Evolutionary conservation across 768 basidiomycete species (phyloP).

Genomic region (Boletus subparvulus): DNA sequence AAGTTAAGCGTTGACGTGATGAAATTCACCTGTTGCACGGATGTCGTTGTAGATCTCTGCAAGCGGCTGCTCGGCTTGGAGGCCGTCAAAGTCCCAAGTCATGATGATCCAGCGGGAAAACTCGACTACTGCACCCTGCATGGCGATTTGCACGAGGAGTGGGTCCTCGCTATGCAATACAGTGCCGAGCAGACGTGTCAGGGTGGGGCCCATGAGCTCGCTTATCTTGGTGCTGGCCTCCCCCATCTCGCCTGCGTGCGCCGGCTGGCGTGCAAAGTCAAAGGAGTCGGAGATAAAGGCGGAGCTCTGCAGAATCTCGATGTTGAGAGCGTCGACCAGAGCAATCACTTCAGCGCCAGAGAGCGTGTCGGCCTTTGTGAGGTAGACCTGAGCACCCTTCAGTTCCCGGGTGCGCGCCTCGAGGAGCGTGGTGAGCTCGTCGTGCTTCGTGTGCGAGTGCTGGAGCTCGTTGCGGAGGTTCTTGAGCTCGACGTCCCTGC

Average conservation of each 20-base stretch:
- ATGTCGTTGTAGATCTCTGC: slow-evolving; percentile 40
- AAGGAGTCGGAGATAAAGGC: slow-evolving; percentile 45
- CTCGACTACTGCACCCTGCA: slow-evolving; percentile 34
- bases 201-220: slow-evolving; percentile 32
- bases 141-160: slow-evolving; percentile 41
- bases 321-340: slow-evolving; percentile 42
- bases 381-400: slow-evolving; percentile 42
- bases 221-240: slow-evolving; percentile 29
- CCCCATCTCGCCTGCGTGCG: slow-evolving; percentile 24
- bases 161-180: slow-evolving; percentile 32
- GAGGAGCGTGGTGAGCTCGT: slow-evolving; percentile 32
- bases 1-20: background rate
- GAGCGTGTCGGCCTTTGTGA: slow-evolving; percentile 43
- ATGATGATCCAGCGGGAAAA: slow-evolving; percentile 36
- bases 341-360: slow-evolving; percentile 46
- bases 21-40: slow-evolving; percentile 40
- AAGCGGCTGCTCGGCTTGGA: slow-evolving; percentile 29
- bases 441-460: slow-evolving; percentile 23
- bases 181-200: slow-evolving; percentile 25
- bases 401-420: slow-evolving; percentile 40
- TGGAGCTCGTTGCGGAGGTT: slow-evolving; percentile 29
- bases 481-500: slow-evolving; percentile 25
- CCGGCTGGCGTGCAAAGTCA: slow-evolving; percentile 28
- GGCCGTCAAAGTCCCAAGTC: slow-evolving; percentile 35
- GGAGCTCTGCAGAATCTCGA: slow-evolving; percentile 47